Evolutionary conservation across 257 asterid species (phyloP).

Genomic region (Scutellaria barbata): DNA sequence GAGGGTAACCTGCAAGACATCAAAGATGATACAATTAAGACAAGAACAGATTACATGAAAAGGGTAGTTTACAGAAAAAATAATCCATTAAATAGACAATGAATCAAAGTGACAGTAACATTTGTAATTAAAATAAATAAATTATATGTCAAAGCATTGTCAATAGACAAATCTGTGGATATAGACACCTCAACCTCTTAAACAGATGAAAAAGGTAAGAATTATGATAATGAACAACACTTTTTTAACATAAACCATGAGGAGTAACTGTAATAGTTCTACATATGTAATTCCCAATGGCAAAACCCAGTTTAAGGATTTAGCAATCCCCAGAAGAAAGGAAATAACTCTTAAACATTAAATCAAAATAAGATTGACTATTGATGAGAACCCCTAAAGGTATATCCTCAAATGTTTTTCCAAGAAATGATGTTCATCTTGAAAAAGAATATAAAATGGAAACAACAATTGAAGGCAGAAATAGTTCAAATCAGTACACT

Average conservation of each 20-base stretch:
- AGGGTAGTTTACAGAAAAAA: background rate
- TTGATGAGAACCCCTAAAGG: background rate
- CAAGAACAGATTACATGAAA: conserved; percentile 11
- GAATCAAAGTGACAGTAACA: background rate
- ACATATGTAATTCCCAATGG: background rate
- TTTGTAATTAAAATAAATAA: background rate
- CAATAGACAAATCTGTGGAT: background rate
- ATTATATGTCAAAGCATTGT: background rate
- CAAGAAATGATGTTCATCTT: background rate
- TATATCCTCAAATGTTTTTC: background rate
- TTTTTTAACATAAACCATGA: conserved; percentile 5
- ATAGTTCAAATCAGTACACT: background rate
- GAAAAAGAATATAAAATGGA: background rate
- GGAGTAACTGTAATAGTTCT: background rate
- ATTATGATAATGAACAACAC: background rate
- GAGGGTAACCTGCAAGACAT: conserved; percentile 75
- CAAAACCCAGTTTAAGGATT: background rate
- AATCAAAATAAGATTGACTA: background rate
- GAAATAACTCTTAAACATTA: conserved; percentile 5
- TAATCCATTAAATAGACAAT: background rate
- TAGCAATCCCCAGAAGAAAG: background rate
- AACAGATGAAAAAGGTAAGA: background rate
- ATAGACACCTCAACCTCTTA: conserved; percentile 17
- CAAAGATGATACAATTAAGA: conserved; percentile 22
- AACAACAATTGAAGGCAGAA: background rate